Percentiles rank a stretch among this genome's conserved stretches.
Evolutionary conservation across 352 stramenopile species (phyloP).

Genomic region (Pythium utonaiense): DNA sequence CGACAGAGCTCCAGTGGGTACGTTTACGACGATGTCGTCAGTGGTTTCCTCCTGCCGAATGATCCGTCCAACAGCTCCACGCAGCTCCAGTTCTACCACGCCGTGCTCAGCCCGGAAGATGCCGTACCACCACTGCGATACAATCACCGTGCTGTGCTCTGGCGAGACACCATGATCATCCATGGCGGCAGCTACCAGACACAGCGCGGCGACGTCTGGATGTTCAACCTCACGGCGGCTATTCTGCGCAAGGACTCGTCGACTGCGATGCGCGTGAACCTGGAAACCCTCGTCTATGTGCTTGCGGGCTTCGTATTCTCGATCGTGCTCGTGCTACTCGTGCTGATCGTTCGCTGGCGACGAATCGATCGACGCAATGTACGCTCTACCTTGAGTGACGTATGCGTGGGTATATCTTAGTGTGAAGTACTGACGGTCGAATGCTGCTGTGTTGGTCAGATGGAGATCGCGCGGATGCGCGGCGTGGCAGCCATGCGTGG

Average conservation of each 20-base stretch:
- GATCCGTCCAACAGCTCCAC: neutral
- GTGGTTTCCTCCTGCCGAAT: constrained; percentile 26
- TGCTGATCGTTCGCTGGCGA: constrained; percentile 64
- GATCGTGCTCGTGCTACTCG: constrained; percentile 51
- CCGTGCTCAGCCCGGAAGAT: constrained; percentile 9
- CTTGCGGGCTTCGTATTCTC: constrained; percentile 62
- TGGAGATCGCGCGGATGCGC: constrained; percentile 47
- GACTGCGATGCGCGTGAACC: constrained; percentile 36
- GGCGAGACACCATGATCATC: constrained; percentile 56
- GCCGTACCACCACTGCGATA: constrained; percentile 51
- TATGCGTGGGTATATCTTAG: neutral
- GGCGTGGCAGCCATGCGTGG: constrained; percentile 41
- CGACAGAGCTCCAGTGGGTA: constrained; percentile 53
- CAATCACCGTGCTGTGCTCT: constrained; percentile 55
- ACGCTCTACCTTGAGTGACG: constrained; percentile 5
- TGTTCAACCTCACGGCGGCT: constrained; percentile 56
- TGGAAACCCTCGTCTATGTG: constrained; percentile 73
- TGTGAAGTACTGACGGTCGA: neutral
- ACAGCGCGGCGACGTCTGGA: constrained; percentile 64
- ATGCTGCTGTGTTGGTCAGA: constrained; percentile 24
- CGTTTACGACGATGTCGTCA: constrained; percentile 66
- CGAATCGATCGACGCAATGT: constrained; percentile 61
- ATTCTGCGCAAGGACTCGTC: constrained; percentile 23
- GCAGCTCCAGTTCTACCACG: constrained; percentile 30
- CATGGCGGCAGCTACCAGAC: constrained; percentile 71